Conservation (phyloP, 108 stramenopile species). For the Poteriospumella lacustris region DNA sequence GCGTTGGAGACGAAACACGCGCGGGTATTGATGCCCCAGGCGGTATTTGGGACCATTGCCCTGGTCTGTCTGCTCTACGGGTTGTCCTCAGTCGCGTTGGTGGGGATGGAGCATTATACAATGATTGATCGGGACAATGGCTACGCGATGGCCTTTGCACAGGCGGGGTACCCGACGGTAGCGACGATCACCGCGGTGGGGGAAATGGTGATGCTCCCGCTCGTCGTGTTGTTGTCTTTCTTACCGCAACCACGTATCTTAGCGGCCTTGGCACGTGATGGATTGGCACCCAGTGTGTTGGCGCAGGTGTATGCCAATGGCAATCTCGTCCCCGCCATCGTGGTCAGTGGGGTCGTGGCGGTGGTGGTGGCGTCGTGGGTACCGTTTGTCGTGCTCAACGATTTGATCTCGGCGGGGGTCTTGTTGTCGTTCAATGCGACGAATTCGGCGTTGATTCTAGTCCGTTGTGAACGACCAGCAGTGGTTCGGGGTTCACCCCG, state of each 20-base stretch:
- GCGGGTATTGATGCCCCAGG: slow-evolving; percentile 62
- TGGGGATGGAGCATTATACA: slow-evolving; percentile 70
- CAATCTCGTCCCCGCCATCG: slow-evolving; percentile 62
- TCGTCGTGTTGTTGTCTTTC: slow-evolving; percentile 78
- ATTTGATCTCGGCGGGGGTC: slow-evolving; percentile 70
- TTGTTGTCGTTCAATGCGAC: slow-evolving; percentile 47
- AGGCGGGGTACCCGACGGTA: slow-evolving; percentile 58
- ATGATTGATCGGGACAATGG: slow-evolving; percentile 62
- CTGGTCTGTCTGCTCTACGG: slow-evolving; percentile 68
- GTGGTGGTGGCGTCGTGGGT: slow-evolving; percentile 70
- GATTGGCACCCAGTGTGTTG: slow-evolving; percentile 71
- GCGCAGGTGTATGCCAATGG: slow-evolving; percentile 58
- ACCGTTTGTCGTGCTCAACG: slow-evolving; percentile 70
- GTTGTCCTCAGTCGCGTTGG: slow-evolving; percentile 66
- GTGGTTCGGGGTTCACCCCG: too few species aligned
- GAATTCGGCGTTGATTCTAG: slow-evolving; percentile 30
- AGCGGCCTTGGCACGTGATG: slow-evolving; percentile 75
- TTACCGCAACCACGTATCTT: slow-evolving; percentile 80
- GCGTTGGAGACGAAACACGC: slow-evolving; percentile 77
- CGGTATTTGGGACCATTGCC: slow-evolving; percentile 65
- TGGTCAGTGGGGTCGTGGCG: slow-evolving; percentile 67
- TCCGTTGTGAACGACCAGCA: neutral
- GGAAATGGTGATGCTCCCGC: slow-evolving; percentile 75
- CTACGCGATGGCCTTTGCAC: slow-evolving; percentile 66
- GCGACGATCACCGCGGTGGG: slow-evolving; percentile 59